Conservation (phyloP, 495 filamentous ascomycete species). For the Terfezia boudieri region DNA sequence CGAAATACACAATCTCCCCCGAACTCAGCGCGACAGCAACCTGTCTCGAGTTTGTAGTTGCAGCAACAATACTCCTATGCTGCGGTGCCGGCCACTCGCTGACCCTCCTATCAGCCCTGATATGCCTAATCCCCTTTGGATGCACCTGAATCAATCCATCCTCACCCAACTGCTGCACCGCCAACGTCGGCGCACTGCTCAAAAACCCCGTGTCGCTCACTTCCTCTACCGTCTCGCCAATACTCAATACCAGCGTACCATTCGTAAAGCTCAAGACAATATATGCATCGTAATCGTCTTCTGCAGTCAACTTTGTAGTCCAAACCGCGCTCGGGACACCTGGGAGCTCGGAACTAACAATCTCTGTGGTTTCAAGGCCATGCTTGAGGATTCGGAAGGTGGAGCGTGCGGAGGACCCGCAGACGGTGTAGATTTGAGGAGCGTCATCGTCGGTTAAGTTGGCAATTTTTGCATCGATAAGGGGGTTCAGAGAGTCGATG, state of each 20-base stretch:
- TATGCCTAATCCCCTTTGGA: conserved; percentile 80
- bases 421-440: conserved; percentile 85
- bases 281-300: conserved; percentile 68
- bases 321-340: conserved; percentile 73
- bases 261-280: conserved; percentile 49
- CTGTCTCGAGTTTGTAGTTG: conserved; percentile 79
- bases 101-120: conserved; percentile 52
- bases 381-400: conserved; percentile 80
- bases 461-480: conserved; percentile 71
- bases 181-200: conserved; percentile 62
- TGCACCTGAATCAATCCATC: conserved; percentile 88
- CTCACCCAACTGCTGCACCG: conserved; percentile 82
- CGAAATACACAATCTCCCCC: conserved; percentile 92
- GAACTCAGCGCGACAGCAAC: conserved; percentile 84
- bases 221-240: conserved; percentile 91
- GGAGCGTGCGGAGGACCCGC: conserved; percentile 68
- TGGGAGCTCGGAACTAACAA: conserved; percentile 76
- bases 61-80: conserved; percentile 88
- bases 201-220: conserved; percentile 84
- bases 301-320: conserved; percentile 72
- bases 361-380: conserved; percentile 77
- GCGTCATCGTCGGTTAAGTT: conserved; percentile 82
- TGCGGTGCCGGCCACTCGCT: conserved; percentile 90
- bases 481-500: conserved; percentile 72
- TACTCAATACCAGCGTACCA: conserved; percentile 65